Evolutionary conservation across 129 eudicot genomes (phyloP).

Genomic region (sunflower (Helianthus annuus)): HanXRQr2.0-SUNRISE NC_035444.2:106439057-106439556

Average conservation of each 20-base stretch:
- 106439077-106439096: slow-evolving; percentile 76
- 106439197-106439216: slow-evolving; percentile 91
- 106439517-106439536: slow-evolving; percentile 26
- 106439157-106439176: slow-evolving; percentile 64
- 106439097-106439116: slow-evolving; percentile 19
- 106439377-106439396: no score
- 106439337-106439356: background rate
- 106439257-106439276: slow-evolving; percentile 99
- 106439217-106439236: slow-evolving; percentile 97
- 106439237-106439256: slow-evolving; percentile 93
- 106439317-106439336: background rate
- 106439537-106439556: slow-evolving; percentile 94
- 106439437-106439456: no score
- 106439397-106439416: no score
- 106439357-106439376: no score
- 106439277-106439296: slow-evolving; percentile 25
- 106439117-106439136: slow-evolving; percentile 20
- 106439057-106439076: slow-evolving; percentile 88
- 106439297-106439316: background rate
- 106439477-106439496: no score
- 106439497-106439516: slow-evolving; percentile 15
- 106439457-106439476: no score
- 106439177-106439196: slow-evolving; percentile 84
- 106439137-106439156: slow-evolving; percentile 12
- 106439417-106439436: no score